phyloP scores from a whole-genome alignment of 106 monocot genomes.

The Vanilla planifolia region DNA sequence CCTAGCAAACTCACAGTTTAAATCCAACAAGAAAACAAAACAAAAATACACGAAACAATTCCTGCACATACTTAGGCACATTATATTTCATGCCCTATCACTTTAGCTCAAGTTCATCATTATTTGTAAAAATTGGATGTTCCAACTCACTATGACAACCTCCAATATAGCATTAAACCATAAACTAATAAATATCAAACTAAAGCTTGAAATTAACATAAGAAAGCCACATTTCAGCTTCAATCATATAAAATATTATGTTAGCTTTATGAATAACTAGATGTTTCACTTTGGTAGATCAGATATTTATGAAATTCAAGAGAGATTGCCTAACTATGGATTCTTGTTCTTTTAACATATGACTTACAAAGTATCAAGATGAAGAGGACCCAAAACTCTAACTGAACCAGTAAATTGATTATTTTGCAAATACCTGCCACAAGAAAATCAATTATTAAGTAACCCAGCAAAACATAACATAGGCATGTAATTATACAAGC shows the following conservation, averaged over 20 bases:
- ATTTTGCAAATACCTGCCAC: constrained; percentile 64
- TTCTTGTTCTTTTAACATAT: not conserved
- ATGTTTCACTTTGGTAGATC: not conserved
- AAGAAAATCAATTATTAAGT: constrained; percentile 1
- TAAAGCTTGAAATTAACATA: no score
- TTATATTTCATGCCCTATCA: no score
- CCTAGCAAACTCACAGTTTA: no score
- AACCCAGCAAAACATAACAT: not conserved
- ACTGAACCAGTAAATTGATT: constrained; percentile 87
- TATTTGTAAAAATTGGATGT: no score
- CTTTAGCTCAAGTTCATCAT: no score
- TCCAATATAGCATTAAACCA: no score
- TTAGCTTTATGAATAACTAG: not conserved
- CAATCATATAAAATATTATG: not conserved
- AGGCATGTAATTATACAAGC: not conserved
- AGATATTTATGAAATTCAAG: not conserved
- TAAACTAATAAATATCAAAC: no score
- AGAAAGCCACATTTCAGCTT: not conserved
- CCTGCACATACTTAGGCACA: no score
- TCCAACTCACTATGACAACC: no score
- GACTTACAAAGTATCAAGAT: constrained; percentile 80
- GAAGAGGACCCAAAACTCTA: constrained; percentile 55
- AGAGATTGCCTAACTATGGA: not conserved
- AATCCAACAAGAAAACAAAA: no score
- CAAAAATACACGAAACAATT: no score